A percentile compares a stretch with the other conserved stretches of the same genome.
Conservation (phyloP, 192 early-diverging fungal genomes). For the Funneliformis mosseae region DNA sequence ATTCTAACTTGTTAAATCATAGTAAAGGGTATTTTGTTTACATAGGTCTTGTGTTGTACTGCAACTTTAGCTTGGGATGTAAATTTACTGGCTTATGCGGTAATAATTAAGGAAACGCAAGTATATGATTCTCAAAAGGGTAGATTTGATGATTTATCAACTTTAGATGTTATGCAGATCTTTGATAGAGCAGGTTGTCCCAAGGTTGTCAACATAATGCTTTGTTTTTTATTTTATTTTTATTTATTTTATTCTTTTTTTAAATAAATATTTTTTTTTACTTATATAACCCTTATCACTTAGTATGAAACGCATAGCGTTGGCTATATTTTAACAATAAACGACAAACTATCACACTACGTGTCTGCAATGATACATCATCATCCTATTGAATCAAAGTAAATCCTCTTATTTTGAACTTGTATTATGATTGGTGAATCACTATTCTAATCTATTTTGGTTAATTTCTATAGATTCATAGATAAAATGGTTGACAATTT, state of each 20-base stretch:
- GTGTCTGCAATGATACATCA: slow-evolving; percentile 94
- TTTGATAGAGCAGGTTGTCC: slow-evolving; percentile 98
- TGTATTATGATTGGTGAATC: background rate
- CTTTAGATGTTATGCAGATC: slow-evolving; percentile 99
- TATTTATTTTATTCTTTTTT: too few relatives aligned
- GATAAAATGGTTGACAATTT: slow-evolving; percentile 88
- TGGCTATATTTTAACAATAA: slow-evolving; percentile 92
- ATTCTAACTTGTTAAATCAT: background rate
- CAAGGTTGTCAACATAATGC: slow-evolving; percentile 44
- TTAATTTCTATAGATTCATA: slow-evolving; percentile 62
- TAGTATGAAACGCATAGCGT: slow-evolving; percentile 90
- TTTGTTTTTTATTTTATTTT: background rate
- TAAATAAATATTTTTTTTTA: slow-evolving; percentile 15
- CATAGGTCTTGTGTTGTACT: slow-evolving; percentile 91
- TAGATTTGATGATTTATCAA: slow-evolving; percentile 90
- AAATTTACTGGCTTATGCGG: slow-evolving; percentile 97
- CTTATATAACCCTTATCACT: slow-evolving; percentile 2
- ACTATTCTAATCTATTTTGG: background rate
- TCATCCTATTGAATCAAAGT: slow-evolving; percentile 93
- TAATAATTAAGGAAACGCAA: slow-evolving; percentile 97
- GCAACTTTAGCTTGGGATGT: slow-evolving; percentile 99
- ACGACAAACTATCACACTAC: slow-evolving; percentile 93
- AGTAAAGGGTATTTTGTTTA: background rate
- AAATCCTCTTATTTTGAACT: background rate
- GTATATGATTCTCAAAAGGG: slow-evolving; percentile 95